Conservation (phyloP, 805 yeast genomes). For the Metschnikowia chrysomelidarum region DNA sequence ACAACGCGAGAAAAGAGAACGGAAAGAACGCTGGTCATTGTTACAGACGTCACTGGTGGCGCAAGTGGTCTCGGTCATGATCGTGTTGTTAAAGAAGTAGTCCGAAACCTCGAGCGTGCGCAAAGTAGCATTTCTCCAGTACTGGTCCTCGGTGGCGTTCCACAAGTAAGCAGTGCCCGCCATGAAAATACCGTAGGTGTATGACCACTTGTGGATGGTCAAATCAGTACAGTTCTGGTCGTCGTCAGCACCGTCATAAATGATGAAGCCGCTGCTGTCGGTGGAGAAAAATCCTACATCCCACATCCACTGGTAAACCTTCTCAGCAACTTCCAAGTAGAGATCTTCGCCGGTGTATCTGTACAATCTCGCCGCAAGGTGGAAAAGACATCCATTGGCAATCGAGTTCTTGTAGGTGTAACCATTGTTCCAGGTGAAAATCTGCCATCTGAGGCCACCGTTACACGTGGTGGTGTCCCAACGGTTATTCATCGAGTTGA, state of each 20-base stretch:
- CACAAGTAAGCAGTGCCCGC: conserved; percentile 72
- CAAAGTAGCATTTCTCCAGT: conserved; percentile 41
- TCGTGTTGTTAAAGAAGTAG: conserved; percentile 38
- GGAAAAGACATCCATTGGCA: conserved; percentile 44
- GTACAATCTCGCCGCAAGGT: conserved; percentile 44
- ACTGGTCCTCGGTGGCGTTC: conserved; percentile 50
- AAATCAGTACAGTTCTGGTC: conserved; percentile 48
- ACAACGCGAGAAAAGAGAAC: conserved; percentile 64
- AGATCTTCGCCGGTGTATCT: conserved; percentile 39
- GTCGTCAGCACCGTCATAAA: conserved; percentile 56
- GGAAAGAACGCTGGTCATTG: conserved; percentile 74
- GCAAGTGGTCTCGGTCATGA: conserved; percentile 66
- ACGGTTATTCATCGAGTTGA: conserved; percentile 44
- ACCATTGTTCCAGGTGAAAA: conserved; percentile 48
- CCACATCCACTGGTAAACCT: conserved; percentile 46
- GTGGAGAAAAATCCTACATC: conserved; percentile 22
- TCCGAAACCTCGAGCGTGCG: conserved; percentile 37
- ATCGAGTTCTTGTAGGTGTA: conserved; percentile 46
- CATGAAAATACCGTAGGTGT: conserved; percentile 65
- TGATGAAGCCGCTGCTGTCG: conserved; percentile 26
- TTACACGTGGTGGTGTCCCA: conserved; percentile 40
- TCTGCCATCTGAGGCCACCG: conserved; percentile 49
- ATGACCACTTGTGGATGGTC: conserved; percentile 58
- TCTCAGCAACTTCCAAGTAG: conserved; percentile 42
- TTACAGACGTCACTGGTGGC: conserved; percentile 53